A percentile compares a stretch with the other conserved stretches of the same genome.
Conservation (phyloP, 2,329 filamentous ascomycete genomes). For the Alternaria gaisen region DNA sequence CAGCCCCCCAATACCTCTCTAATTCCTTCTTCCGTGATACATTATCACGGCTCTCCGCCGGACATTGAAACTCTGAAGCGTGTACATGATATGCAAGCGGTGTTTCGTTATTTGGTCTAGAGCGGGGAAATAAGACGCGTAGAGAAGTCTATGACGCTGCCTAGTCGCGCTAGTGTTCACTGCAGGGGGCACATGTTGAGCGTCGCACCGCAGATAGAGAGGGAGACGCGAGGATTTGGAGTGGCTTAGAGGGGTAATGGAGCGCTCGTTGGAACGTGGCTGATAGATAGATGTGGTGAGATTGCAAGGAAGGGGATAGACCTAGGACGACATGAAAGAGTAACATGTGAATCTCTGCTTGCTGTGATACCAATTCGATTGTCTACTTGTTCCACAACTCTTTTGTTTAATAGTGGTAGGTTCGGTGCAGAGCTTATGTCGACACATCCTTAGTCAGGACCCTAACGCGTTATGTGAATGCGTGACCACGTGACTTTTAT, state of each 20-base stretch:
- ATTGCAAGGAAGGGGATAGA: background rate
- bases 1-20: slow-evolving; percentile 1
- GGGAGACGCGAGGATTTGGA: background rate
- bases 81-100: background rate
- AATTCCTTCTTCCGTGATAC: slow-evolving; percentile 6
- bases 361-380: background rate
- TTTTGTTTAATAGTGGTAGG: background rate
- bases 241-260: background rate
- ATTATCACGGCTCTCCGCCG: slow-evolving; percentile 33
- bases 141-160: slow-evolving; percentile 23
- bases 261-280: background rate
- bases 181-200: background rate
- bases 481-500: background rate
- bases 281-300: background rate
- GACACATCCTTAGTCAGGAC: background rate
- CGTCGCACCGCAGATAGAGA: background rate
- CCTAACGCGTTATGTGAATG: background rate
- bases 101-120: slow-evolving; percentile 3
- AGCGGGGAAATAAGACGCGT: background rate
- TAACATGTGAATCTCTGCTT: background rate
- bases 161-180: slow-evolving; percentile 12
- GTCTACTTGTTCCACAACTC: background rate
- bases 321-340: background rate
- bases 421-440: background rate
- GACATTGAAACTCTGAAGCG: background rate